These are phyloP conservation scores for Cercospora beticola DNA, from an alignment of 2,329 filamentous ascomycete genomes.

Conservation along the genomic window DNA sequence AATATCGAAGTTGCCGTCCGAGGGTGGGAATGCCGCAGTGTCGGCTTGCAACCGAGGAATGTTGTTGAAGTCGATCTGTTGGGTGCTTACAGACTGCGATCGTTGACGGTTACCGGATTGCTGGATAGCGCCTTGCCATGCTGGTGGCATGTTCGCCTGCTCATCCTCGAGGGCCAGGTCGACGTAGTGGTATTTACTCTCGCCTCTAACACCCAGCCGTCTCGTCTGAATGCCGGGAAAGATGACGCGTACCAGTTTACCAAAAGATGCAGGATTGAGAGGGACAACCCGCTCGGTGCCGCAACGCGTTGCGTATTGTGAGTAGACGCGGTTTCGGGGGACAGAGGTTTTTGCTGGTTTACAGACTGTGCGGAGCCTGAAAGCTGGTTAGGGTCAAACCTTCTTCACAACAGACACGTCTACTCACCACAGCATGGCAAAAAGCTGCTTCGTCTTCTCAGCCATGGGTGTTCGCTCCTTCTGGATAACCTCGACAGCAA, in stretches of 20 bases:
- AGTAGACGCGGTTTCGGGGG: constrained; percentile 88
- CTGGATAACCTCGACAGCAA: constrained; percentile 72
- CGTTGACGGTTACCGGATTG: constrained; percentile 29
- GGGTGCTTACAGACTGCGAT: constrained; percentile 35
- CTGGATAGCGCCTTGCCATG: constrained; percentile 24
- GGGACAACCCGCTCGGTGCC: constrained; percentile 92
- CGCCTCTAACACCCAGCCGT: constrained; percentile 85
- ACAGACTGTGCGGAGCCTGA: constrained; percentile 72
- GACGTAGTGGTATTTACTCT: constrained; percentile 96
- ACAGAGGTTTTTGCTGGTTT: constrained; percentile 79
- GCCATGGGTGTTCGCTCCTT: constrained; percentile 79
- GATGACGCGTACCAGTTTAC: constrained; percentile 92
- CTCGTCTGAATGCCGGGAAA: constrained; percentile 94
- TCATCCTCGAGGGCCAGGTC: constrained; percentile 54
- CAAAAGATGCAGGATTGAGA: constrained; percentile 94
- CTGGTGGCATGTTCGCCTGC: constrained; percentile 28
- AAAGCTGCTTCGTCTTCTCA: constrained; percentile 79
- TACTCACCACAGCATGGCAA: constrained; percentile 82
- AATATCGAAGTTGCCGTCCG: constrained; percentile 35
- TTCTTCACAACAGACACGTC: not conserved
- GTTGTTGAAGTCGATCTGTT: constrained; percentile 40
- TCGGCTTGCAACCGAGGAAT: constrained; percentile 50
- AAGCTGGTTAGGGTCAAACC: constrained; percentile 29
- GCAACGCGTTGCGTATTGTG: constrained; percentile 90
- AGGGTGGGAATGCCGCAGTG: constrained; percentile 48